These are phyloP conservation scores for Cercospora sojina DNA, from an alignment of 2,329 filamentous ascomycete species.

Conservation along the genomic window DNA sequence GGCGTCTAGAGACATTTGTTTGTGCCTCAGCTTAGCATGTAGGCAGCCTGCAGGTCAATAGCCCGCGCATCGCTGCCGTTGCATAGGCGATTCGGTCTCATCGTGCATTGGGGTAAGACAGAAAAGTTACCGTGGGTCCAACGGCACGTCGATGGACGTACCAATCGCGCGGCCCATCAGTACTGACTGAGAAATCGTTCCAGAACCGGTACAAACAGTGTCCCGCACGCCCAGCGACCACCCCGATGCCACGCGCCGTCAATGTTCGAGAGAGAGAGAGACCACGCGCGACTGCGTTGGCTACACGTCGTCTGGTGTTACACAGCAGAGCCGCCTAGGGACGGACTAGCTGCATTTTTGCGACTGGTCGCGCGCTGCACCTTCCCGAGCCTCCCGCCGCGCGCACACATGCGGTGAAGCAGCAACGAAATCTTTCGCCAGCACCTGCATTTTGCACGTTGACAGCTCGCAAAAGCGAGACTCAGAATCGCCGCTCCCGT, in stretches of 20 bases:
- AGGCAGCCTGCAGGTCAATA: slow-evolving; percentile 10
- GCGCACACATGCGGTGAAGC: slow-evolving; percentile 16
- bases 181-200: background rate
- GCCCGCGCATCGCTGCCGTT: background rate
- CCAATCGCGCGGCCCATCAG: background rate
- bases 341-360: slow-evolving; percentile 8
- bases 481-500: background rate
- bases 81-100: background rate
- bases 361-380: slow-evolving; percentile 11
- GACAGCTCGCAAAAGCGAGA: background rate
- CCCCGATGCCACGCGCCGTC: background rate
- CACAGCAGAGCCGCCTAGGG: slow-evolving; percentile 11
- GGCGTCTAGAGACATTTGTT: background rate
- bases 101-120: background rate
- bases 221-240: background rate
- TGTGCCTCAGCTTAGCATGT: slow-evolving; percentile 3
- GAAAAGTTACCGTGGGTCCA: background rate
- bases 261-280: background rate
- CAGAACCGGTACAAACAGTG: background rate
- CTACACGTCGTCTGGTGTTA: slow-evolving; percentile 8
- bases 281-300: background rate
- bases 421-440: slow-evolving; percentile 7
- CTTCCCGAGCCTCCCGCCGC: slow-evolving; percentile 2
- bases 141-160: background rate
- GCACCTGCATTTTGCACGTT: background rate